phyloP scores from a whole-genome alignment of 352 stramenopile species.

The Halophytophthora polymorphica region DNA sequence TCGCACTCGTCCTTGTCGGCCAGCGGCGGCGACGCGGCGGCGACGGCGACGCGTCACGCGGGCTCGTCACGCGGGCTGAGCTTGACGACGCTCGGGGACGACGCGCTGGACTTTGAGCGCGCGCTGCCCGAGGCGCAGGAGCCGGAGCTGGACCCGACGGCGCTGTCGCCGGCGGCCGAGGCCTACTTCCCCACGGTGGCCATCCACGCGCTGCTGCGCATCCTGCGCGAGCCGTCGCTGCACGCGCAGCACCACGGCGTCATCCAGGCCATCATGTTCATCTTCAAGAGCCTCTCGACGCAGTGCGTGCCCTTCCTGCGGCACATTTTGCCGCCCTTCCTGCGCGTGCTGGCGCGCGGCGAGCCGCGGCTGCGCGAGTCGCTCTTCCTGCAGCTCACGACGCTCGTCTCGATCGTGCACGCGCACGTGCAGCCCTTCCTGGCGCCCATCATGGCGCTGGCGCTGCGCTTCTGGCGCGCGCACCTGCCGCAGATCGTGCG shows the following conservation, averaged over 20 bases:
- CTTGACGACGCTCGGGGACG: constrained; percentile 21
- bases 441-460: constrained; percentile 94
- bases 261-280: constrained; percentile 98
- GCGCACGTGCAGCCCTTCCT: constrained; percentile 97
- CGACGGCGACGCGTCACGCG: constrained; percentile 15
- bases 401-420: constrained; percentile 94
- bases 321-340: constrained; percentile 96
- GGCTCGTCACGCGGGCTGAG: constrained; percentile 22
- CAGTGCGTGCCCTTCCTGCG: constrained; percentile 96
- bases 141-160: constrained; percentile 58
- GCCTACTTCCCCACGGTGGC: constrained; percentile 97
- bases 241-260: constrained; percentile 95
- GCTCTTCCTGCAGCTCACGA: constrained; percentile 96
- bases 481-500: constrained; percentile 95
- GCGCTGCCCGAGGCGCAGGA: constrained; percentile 54
- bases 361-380: constrained; percentile 93
- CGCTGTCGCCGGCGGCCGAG: constrained; percentile 77
- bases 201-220: constrained; percentile 95
- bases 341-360: constrained; percentile 90
- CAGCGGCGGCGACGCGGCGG: constrained; percentile 15
- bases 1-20: constrained; percentile 28
- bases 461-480: constrained; percentile 95
- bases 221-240: constrained; percentile 95
- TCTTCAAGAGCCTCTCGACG: constrained; percentile 96
- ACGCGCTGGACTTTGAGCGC: constrained; percentile 69